These are phyloP conservation scores for Hylodesmum podocarpum DNA, from an alignment of 306 rosid genomes.

Conservation along the genomic window DNA sequence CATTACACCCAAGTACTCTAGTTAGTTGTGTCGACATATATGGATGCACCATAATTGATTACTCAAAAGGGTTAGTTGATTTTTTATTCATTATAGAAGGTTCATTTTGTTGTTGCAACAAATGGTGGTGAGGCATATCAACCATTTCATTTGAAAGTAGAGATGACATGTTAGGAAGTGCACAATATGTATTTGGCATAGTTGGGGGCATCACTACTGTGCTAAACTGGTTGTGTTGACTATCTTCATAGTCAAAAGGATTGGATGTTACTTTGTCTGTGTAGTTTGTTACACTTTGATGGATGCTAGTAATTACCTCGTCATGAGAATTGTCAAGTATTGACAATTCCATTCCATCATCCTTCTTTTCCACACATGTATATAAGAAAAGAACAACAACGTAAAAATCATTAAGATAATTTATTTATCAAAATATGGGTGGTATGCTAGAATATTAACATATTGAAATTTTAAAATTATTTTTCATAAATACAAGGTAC, in stretches of 20 bases:
- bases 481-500: not conserved
- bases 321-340: not conserved
- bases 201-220: not conserved
- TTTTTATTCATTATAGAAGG: not conserved
- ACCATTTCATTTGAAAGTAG: not conserved
- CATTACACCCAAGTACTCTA: not conserved
- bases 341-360: not conserved
- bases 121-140: constrained; percentile 23
- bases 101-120: constrained; percentile 18
- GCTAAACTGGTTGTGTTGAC: not conserved
- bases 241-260: constrained; percentile 35
- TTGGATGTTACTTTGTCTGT: constrained; percentile 13
- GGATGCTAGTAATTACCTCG: not conserved
- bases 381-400: not conserved
- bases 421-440: not conserved
- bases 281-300: constrained; percentile 21
- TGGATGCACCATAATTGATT: not conserved
- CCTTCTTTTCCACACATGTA: constrained; percentile 26
- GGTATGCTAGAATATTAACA: not conserved
- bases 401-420: not conserved
- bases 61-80: constrained; percentile 37
- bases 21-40: constrained; percentile 3
- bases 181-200: not conserved
- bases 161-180: not conserved
- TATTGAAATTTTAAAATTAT: not conserved